Evolutionary conservation across 1,284 basidiomycete genomes (phyloP).

Genomic region (Cryptococcus sp.): DNA sequence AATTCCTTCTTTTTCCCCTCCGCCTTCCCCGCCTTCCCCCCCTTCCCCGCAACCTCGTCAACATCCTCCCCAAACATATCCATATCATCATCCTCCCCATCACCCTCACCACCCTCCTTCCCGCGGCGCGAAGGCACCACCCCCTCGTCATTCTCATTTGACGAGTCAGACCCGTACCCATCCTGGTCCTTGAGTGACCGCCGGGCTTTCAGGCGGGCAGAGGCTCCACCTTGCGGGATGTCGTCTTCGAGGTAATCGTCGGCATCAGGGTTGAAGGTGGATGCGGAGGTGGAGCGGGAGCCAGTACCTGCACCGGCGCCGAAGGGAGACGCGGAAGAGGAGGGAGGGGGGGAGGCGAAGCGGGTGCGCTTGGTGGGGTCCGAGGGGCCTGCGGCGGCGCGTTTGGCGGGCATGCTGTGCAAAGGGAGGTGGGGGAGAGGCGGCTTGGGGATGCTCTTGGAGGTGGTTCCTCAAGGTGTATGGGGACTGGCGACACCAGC

Average conservation of each 20-base stretch:
- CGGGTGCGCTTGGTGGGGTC: conserved; percentile 65
- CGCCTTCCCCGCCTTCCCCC: conserved; percentile 23
- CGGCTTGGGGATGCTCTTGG: neutral
- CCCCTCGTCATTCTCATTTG: conserved; percentile 77
- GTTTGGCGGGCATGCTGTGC: conserved; percentile 34
- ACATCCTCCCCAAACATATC: conserved; percentile 75
- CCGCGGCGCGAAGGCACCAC: conserved; percentile 66
- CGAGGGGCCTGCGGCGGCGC: conserved; percentile 30
- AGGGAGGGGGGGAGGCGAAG: conserved; percentile 58
- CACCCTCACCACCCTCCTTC: conserved; percentile 55
- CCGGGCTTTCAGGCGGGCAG: conserved; percentile 61
- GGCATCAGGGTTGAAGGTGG: conserved; percentile 13
- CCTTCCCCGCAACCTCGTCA: conserved; percentile 21
- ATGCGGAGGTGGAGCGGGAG: conserved; percentile 13
- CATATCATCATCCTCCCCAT: conserved; percentile 57
- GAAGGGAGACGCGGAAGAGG: conserved; percentile 8
- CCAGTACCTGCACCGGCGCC: conserved; percentile 50
- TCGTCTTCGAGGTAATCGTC: conserved; percentile 44
- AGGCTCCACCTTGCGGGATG: conserved; percentile 33
- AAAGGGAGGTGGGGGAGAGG: neutral
- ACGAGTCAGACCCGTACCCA: conserved; percentile 92
- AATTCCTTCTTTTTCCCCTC: conserved; percentile 65
- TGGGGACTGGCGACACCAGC: too few relatives aligned
- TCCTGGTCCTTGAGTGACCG: conserved; percentile 68
- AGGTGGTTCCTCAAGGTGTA: too few relatives aligned